phyloP scores from a whole-genome alignment of 176 grass and related monocot species.

The Musa troglodytarum region DNA sequence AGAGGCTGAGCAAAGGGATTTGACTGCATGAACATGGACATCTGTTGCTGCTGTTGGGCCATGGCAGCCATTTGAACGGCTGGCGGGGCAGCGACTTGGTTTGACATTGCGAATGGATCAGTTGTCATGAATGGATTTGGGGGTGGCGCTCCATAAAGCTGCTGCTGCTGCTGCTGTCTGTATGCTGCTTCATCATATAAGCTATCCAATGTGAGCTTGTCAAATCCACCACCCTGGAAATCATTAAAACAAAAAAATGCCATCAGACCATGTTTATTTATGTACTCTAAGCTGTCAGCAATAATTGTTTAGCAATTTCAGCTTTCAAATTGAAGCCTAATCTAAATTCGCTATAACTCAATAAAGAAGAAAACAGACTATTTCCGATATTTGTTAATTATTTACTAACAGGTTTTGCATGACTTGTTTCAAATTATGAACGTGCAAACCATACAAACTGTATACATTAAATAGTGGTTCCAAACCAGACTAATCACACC shows the following conservation, averaged over 20 bases:
- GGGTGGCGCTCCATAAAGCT: constrained; percentile 39
- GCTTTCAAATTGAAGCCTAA: background rate
- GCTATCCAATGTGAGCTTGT: constrained; percentile 58
- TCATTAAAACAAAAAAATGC: background rate
- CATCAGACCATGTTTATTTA: background rate
- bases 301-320: background rate
- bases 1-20: constrained; percentile 37
- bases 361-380: background rate
- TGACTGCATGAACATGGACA: constrained; percentile 27
- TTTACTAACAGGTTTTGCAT: background rate
- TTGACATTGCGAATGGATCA: constrained; percentile 65
- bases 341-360: background rate
- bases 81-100: constrained; percentile 48
- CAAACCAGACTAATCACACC: no score
- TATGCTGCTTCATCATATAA: constrained; percentile 55
- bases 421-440: background rate
- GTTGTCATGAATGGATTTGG: constrained; percentile 65
- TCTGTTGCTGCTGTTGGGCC: constrained; percentile 69
- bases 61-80: constrained; percentile 92
- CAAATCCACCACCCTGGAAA: constrained; percentile 50
- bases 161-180: constrained; percentile 51
- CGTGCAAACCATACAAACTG: background rate
- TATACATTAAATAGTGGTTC: no score
- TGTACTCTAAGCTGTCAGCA: background rate
- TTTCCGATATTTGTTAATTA: background rate